A percentile compares a stretch with the other conserved stretches of the same genome.
Conservation (phyloP, 495 filamentous ascomycete genomes). For the Pyronema omphalodes region DNA sequence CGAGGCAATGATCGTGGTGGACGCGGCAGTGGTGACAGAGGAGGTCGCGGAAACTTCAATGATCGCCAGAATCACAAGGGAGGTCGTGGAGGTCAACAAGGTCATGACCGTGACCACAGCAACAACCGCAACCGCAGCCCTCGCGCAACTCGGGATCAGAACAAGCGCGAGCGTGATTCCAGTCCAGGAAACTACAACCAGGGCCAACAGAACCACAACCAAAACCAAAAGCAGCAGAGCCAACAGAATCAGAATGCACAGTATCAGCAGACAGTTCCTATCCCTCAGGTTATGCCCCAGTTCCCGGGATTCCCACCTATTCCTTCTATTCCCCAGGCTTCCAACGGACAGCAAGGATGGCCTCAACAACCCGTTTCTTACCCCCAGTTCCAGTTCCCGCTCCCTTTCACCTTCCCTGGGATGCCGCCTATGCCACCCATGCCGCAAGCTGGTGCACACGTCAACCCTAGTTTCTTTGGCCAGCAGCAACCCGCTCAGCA, state of each 20-base stretch:
- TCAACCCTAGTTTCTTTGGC: slow-evolving; percentile 48
- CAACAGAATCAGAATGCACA: neutral
- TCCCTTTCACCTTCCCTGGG: slow-evolving; percentile 18
- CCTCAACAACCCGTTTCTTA: slow-evolving; percentile 4
- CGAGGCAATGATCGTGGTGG: slow-evolving; percentile 19
- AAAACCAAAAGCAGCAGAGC: neutral
- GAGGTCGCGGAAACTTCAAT: neutral
- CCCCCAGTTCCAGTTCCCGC: slow-evolving; percentile 23
- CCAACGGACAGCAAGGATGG: neutral
- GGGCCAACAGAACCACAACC: neutral
- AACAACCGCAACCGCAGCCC: neutral
- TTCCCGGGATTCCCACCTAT: neutral
- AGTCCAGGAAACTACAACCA: neutral
- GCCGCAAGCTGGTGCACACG: slow-evolving; percentile 28
- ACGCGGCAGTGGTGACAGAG: neutral
- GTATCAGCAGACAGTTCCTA: neutral
- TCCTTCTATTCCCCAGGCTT: neutral
- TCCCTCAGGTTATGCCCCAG: neutral
- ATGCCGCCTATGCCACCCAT: slow-evolving; percentile 10
- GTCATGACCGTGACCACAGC: neutral
- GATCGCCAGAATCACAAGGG: neutral
- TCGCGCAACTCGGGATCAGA: neutral
- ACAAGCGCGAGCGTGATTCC: neutral
- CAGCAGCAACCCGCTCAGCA: slow-evolving; percentile 32
- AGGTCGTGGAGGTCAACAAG: neutral